Percentiles rank a stretch among this genome's conserved stretches.
phyloP scores from a whole-genome alignment of 2,329 filamentous ascomycete genomes.

The Calonectria henricotiae region DNA sequence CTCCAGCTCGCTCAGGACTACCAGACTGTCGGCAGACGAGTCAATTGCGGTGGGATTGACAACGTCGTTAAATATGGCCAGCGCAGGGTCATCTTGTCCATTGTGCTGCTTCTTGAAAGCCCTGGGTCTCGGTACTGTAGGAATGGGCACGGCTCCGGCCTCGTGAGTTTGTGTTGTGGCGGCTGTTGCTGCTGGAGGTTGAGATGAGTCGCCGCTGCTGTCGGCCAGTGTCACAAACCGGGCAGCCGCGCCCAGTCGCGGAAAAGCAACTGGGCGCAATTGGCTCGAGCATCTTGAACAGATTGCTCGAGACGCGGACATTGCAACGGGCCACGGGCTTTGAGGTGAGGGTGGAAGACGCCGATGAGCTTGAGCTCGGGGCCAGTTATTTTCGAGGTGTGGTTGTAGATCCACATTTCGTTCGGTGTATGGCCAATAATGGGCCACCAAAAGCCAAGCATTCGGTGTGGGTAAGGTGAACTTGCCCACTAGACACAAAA shows the following conservation, averaged over 20 bases:
- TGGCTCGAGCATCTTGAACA: slow-evolving; percentile 58
- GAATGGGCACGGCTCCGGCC: background rate
- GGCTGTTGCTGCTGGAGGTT: slow-evolving; percentile 20
- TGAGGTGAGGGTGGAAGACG: slow-evolving; percentile 26
- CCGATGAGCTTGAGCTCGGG: slow-evolving; percentile 34
- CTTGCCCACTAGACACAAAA: too few relatives aligned
- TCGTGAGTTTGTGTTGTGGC: slow-evolving; percentile 28
- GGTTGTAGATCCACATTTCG: slow-evolving; percentile 13
- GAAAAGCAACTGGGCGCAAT: slow-evolving; percentile 45
- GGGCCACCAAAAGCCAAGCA: slow-evolving; percentile 17
- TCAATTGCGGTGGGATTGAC: slow-evolving; percentile 46
- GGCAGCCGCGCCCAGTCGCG: slow-evolving; percentile 44
- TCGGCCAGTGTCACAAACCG: slow-evolving; percentile 50
- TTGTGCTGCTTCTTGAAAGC: slow-evolving; percentile 33
- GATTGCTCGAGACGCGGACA: slow-evolving; percentile 57
- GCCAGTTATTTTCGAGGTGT: slow-evolving; percentile 49
- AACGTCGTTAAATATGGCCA: slow-evolving; percentile 59
- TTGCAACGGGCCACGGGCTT: slow-evolving; percentile 44
- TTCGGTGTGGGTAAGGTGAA: slow-evolving; percentile 31
- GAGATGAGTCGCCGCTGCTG: slow-evolving; percentile 28
- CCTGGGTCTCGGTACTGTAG: slow-evolving; percentile 9
- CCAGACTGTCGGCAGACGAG: background rate
- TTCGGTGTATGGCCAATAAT: slow-evolving; percentile 46
- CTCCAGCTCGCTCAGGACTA: slow-evolving; percentile 52
- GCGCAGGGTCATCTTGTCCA: slow-evolving; percentile 46